These are phyloP conservation scores for Cucurbita pepo DNA, from an alignment of 306 rosid species.

Conservation along the genomic window DNA sequence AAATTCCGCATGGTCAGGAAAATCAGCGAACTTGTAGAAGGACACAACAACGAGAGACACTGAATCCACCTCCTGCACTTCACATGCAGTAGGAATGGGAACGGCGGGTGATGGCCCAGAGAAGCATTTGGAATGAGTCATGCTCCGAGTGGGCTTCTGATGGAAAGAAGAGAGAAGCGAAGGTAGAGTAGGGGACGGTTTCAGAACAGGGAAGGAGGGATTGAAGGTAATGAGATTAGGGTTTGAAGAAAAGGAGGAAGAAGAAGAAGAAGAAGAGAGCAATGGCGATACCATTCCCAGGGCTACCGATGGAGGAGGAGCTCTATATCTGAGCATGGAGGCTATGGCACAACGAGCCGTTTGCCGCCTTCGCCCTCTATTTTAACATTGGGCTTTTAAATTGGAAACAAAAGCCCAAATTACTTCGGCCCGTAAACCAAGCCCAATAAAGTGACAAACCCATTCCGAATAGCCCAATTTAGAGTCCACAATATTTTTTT, in stretches of 20 bases:
- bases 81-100: background rate
- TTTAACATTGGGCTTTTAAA: background rate
- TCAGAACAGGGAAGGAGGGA: slow-evolving; percentile 5
- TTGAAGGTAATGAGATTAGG: slow-evolving; percentile 9
- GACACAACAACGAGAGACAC: slow-evolving; percentile 61
- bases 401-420: background rate
- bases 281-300: slow-evolving; percentile 31
- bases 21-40: slow-evolving; percentile 81
- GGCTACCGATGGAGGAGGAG: slow-evolving; percentile 17
- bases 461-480: too few relatives aligned
- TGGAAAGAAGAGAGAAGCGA: slow-evolving; percentile 1
- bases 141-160: slow-evolving; percentile 16
- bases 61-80: background rate
- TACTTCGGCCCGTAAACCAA: background rate
- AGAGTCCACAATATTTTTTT: too few relatives aligned
- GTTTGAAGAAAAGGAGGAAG: slow-evolving; percentile 9
- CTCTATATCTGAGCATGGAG: slow-evolving; percentile 13
- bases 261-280: background rate
- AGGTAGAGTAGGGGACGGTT: background rate
- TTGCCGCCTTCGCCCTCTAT: background rate
- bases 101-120: slow-evolving; percentile 12
- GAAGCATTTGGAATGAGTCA: slow-evolving; percentile 37
- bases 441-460: background rate
- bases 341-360: background rate
- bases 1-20: slow-evolving; percentile 48